These are phyloP conservation scores for Grigorovia humatica DNA, from an alignment of 805 yeast species.

Conservation along the genomic window DNA sequence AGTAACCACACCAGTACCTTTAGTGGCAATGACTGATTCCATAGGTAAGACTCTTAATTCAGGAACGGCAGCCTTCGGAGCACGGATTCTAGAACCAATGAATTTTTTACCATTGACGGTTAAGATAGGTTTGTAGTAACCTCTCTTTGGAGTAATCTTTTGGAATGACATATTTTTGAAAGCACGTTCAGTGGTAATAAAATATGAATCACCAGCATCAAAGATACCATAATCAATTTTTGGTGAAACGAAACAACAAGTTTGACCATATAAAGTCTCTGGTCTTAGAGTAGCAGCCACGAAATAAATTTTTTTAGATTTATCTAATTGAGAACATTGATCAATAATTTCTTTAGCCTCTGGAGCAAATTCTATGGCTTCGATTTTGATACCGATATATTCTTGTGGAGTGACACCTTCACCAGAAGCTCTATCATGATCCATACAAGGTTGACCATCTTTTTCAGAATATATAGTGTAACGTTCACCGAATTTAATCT, in stretches of 20 bases:
- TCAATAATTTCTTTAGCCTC: conserved; percentile 32
- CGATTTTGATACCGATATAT: conserved; percentile 85
- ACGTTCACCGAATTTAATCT: conserved; percentile 96
- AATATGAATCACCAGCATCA: conserved; percentile 69
- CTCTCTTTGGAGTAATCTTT: conserved; percentile 82
- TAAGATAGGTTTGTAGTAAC: conserved; percentile 52
- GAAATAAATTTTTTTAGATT: conserved; percentile 58
- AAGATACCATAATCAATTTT: conserved; percentile 86
- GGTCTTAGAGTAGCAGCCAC: conserved; percentile 98
- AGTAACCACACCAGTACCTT: conserved; percentile 98
- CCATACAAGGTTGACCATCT: conserved; percentile 99
- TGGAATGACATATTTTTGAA: conserved; percentile 96
- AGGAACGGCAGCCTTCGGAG: conserved; percentile 67
- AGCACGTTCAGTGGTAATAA: conserved; percentile 86
- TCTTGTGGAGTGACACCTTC: conserved; percentile 97
- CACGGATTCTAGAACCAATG: conserved; percentile 77
- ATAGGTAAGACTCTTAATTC: conserved; percentile 83
- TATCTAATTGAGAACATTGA: conserved; percentile 28
- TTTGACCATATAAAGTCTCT: conserved; percentile 98
- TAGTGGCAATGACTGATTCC: conserved; percentile 90
- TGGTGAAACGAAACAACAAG: conserved; percentile 96
- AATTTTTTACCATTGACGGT: conserved; percentile 59
- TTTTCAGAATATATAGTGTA: conserved; percentile 94
- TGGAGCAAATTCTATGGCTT: conserved; percentile 47
- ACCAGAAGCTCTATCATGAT: conserved; percentile 94